Base-by-base conservation (phyloP, 495 filamentous ascomycete genomes). In the Cercophora sp. region DNA sequence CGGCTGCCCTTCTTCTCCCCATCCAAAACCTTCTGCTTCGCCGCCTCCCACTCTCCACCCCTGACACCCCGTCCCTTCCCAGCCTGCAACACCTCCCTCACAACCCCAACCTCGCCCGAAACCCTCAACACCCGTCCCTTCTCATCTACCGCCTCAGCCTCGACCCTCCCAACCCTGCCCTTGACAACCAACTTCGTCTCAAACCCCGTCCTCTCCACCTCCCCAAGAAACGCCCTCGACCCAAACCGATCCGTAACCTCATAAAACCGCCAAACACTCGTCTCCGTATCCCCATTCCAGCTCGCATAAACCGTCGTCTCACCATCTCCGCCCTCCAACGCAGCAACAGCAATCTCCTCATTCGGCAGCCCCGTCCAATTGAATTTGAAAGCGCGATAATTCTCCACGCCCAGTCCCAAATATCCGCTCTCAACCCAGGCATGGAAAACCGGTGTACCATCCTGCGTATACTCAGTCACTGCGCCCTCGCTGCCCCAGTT, bases 401-500 rank as follows among this genome's bases (percentile, higher is more conserved):
- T 70, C 39, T 70, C 64, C 3, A 64, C 67, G 0, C 60, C 64
- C 8, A 51, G 40, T 0, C 52, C 64, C 1, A 70, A 52, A 11
- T 55, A 53, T 0, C 59, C 64, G n/a, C 62, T 66, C 51, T 70
- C 64, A 48, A 70, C 56, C 16, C 62, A 65, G 6, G 67, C 54
- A 23, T 70, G 67, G 52, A 81, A 72, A 0, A 84, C 58, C 2
- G 77, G 59, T 20, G 76, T 75, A 3, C 83, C 83, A n/a, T 78
- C 65, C 4, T 69, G 64, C 10, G 72, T 70, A 53, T 81, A 80
- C 57, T 86, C 82, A 0, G 79, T 84, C 25, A 84, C 66, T 35
- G 75, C 79, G 1, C 78, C 68, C 37, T 77, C 74, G 50, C 78
- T 80, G 2, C 83, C 82, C 81, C 80, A 85, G 55, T 81, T 80